These are phyloP conservation scores for Clarireedia homoeocarpa DNA, from an alignment of 2,329 filamentous ascomycete species.

Conservation along the genomic window DNA sequence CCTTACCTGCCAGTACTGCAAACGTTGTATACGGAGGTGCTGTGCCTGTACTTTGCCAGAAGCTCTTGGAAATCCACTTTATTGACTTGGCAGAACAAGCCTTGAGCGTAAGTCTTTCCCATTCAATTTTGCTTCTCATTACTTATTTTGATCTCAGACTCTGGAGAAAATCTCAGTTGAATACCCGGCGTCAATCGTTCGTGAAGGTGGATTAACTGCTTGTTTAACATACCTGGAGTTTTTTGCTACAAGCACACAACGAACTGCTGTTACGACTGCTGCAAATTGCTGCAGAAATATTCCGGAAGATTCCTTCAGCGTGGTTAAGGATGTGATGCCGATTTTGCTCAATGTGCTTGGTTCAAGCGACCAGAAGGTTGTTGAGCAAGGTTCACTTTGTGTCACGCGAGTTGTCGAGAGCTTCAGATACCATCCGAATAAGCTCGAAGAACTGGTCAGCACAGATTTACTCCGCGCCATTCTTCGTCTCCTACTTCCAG, in stretches of 20 bases:
- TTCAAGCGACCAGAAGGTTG: slow-evolving; percentile 92
- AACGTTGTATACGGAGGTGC: slow-evolving; percentile 98
- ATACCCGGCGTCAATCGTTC: slow-evolving; percentile 89
- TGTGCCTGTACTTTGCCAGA: slow-evolving; percentile 89
- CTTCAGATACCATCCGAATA: slow-evolving; percentile 80
- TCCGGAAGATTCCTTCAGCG: slow-evolving; percentile 83
- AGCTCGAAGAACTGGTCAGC: slow-evolving; percentile 87
- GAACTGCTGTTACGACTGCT: slow-evolving; percentile 92
- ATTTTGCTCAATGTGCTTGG: slow-evolving; percentile 82
- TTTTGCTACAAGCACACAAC: slow-evolving; percentile 93
- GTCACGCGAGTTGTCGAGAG: slow-evolving; percentile 95
- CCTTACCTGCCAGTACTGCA: slow-evolving; percentile 80
- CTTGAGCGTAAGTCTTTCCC: slow-evolving; percentile 55
- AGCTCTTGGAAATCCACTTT: slow-evolving; percentile 90
- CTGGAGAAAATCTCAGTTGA: slow-evolving; percentile 96
- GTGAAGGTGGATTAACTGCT: slow-evolving; percentile 90
- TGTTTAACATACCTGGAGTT: slow-evolving; percentile 95
- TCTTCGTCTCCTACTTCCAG: slow-evolving; percentile 79
- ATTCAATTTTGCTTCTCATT: background rate
- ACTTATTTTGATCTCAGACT: slow-evolving; percentile 42
- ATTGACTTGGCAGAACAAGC: slow-evolving; percentile 97
- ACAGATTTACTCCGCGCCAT: slow-evolving; percentile 79
- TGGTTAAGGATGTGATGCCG: slow-evolving; percentile 93
- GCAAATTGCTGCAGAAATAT: slow-evolving; percentile 98
- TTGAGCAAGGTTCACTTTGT: slow-evolving; percentile 92